phyloP scores from a whole-genome alignment of 2,329 filamentous ascomycete species.

The Fusarium verticillioides region DNA sequence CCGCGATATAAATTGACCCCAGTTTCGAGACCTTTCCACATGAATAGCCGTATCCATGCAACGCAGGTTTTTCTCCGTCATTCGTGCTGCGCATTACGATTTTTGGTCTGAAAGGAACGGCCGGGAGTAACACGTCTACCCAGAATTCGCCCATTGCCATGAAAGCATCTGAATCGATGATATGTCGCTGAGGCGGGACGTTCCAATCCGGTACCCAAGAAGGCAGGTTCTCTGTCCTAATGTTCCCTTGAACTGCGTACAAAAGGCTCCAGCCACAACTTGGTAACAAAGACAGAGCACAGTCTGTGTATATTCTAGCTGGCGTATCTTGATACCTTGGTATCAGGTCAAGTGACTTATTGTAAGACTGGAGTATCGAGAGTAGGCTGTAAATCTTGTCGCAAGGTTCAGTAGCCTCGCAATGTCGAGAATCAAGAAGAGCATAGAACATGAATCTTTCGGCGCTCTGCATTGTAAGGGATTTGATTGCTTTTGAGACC shows the following conservation, averaged over 20 bases:
- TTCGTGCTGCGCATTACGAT: no score
- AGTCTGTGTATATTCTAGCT: background rate
- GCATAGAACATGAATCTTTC: no score
- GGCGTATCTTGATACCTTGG: background rate
- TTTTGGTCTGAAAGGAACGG: no score
- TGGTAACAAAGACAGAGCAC: background rate
- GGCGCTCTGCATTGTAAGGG: no score
- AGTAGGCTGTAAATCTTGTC: background rate
- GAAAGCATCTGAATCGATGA: no score
- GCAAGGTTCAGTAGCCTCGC: background rate
- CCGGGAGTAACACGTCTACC: no score
- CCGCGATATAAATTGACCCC: no score
- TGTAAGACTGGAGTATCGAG: background rate
- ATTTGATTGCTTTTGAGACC: background rate
- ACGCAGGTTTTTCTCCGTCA: no score
- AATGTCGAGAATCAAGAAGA: background rate
- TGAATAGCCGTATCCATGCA: no score
- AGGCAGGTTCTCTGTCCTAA: no score
- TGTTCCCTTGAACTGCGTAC: background rate
- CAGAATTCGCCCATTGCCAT: no score
- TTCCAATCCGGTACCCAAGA: background rate
- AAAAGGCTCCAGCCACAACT: background rate
- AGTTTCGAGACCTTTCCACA: no score
- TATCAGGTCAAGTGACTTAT: accelerated
- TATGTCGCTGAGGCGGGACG: background rate